Evolutionary conservation across 192 early-diverging fungal genomes (phyloP), one percentile per base, ranked within the genome.

Genomic region (Coemansia sp.): DNA sequence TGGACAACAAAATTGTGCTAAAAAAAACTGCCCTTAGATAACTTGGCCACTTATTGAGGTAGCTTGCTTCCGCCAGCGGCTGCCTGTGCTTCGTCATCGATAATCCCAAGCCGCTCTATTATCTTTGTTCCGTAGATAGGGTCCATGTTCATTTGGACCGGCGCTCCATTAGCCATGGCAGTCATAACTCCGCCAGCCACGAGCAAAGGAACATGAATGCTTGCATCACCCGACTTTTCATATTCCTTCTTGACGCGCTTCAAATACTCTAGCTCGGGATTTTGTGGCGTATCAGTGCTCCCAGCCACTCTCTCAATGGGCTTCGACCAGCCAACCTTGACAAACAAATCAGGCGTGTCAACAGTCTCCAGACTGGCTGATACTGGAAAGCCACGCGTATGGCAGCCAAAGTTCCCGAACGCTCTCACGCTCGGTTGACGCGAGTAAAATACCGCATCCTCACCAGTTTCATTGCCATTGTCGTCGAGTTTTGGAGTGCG

Each of bases 351-450:
- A 4, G 12, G 55, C 1, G 27, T 33, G 10, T 59, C 27, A 15
- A 59, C 24, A 12, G 13, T 31, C 27, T n/a, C 55, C 29, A 31
- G 29, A 15, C 15, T 33, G 55, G 52, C 20, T 27, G 52, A 54
- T 20, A 27, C 55, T 11, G 1, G 55, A 65, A 47, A 65, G 10
- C 63, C 40, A 4, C 63, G 29, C 40, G 63, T 65, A 24, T 65
- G 44, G 3, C 42, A 27, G n/a, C 63, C 63, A 47, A 44, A 65
- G 9, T 6, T 29, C 8, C 44, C 24, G 44, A 22, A 41, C 1
- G 63, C 43, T 7, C 3, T 29, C 9, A 59, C 9, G 29, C 12
- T 33, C 10, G 55, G 29, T 5, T 15, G 1, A 11, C 12, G 27
- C 29, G 55, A 59, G 7, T 31, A 59, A 33, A 15, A 59, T 4